A percentile compares a stretch with the other conserved stretches of the same genome.
Conservation (phyloP, 805 yeast species). For the Ogataea philodendri region DNA sequence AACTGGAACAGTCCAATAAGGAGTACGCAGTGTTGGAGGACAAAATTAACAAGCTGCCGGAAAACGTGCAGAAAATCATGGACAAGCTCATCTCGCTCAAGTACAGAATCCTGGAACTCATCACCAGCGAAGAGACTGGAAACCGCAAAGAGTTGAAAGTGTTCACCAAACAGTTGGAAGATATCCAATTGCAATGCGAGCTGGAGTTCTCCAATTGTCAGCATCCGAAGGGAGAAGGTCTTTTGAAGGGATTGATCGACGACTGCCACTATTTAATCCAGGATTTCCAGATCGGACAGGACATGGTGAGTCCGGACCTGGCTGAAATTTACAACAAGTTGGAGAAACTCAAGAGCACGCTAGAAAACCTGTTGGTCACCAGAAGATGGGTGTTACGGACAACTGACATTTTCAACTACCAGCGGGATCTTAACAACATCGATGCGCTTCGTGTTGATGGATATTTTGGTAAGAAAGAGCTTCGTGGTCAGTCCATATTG, state of each 20-base stretch:
- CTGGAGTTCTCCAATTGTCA: conserved; percentile 16
- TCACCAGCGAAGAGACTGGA: conserved; percentile 37
- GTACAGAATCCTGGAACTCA: conserved; percentile 53
- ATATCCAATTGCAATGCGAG: conserved; percentile 28
- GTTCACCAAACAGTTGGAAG: conserved; percentile 20
- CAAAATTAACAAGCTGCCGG: conserved; percentile 52
- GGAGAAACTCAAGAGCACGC: conserved; percentile 61
- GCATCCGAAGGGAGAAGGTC: conserved; percentile 38
- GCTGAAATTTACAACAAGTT: conserved; percentile 62
- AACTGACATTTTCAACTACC: conserved; percentile 86
- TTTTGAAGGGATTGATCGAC: conserved; percentile 73
- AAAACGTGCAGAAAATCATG: conserved; percentile 49
- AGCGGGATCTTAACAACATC: conserved; percentile 66
- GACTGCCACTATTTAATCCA: conserved; percentile 75
- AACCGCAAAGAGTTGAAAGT: conserved; percentile 19
- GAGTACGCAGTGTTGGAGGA: conserved; percentile 57
- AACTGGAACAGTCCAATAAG: conserved; percentile 60
- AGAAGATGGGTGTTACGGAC: conserved; percentile 97
- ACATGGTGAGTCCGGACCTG: conserved; percentile 48
- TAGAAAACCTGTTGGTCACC: conserved; percentile 83
- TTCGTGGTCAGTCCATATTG: conserved; percentile 59
- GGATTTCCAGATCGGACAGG: conserved; percentile 56
- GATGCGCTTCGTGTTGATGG: conserved; percentile 71
- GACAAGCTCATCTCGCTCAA: conserved; percentile 62
- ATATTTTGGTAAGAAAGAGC: conserved; percentile 41